phyloP scores from a whole-genome alignment of 371 early-diverging fungal species.

The Mortierella sp. region DNA sequence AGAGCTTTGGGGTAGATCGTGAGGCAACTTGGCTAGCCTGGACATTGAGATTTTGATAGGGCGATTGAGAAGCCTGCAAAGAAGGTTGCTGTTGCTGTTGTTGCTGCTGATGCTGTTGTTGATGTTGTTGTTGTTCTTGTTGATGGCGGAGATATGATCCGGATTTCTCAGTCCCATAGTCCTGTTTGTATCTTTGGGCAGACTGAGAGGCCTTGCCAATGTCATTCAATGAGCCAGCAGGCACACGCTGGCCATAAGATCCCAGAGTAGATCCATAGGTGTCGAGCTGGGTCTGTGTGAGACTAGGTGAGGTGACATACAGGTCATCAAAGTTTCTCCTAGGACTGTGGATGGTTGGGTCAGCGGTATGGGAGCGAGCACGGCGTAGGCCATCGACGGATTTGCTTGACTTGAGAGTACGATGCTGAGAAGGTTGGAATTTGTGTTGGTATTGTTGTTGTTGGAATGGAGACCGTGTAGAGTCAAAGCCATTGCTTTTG shows the following conservation, averaged over 20 bases:
- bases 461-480: not conserved
- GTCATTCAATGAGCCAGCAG: conserved; percentile 6
- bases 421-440: conserved; percentile 1
- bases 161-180: not conserved
- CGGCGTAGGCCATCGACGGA: conserved; percentile 49
- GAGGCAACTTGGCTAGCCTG: conserved; percentile 42
- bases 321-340: conserved; percentile 33
- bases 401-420: conserved; percentile 43
- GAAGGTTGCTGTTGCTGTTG: conserved; percentile 11
- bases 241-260: not conserved
- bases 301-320: conserved; percentile 32
- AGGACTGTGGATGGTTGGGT: conserved; percentile 26
- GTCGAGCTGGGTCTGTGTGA: conserved; percentile 44
- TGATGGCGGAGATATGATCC: conserved; percentile 13
- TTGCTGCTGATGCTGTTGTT: not conserved
- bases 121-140: conserved; percentile 16
- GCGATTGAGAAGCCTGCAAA: conserved; percentile 20
- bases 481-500: conserved; percentile 20
- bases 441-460: conserved; percentile 16
- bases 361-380: conserved; percentile 41
- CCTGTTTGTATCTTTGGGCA: conserved; percentile 1
- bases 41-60: conserved; percentile 40
- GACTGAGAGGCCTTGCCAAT: conserved; percentile 1
- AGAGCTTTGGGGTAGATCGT: conserved; percentile 50
- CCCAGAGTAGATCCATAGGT: conserved; percentile 28